Evolutionary conservation across 2,329 filamentous ascomycete species (phyloP).

Genomic region (Ilyonectria robusta): DNA sequence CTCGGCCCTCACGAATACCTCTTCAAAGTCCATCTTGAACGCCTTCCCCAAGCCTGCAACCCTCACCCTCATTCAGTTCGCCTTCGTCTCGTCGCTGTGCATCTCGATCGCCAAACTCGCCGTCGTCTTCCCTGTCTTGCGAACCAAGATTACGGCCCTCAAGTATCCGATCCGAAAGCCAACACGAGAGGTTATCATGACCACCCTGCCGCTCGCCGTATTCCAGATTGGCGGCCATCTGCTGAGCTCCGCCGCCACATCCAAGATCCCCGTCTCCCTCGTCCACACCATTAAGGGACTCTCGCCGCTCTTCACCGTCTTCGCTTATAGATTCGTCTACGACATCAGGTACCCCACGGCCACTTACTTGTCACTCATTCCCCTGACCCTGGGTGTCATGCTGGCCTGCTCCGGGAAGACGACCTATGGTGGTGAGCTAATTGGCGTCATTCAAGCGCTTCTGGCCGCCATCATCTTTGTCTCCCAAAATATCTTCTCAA

Average conservation of each 20-base stretch:
- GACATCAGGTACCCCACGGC: constrained; percentile 88
- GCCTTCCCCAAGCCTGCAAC: constrained; percentile 92
- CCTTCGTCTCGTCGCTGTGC: constrained; percentile 91
- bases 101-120: constrained; percentile 84
- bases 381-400: constrained; percentile 94
- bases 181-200: constrained; percentile 84
- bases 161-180: constrained; percentile 88
- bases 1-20: constrained; percentile 96
- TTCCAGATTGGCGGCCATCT: constrained; percentile 97
- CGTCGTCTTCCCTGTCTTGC: constrained; percentile 78
- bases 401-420: constrained; percentile 91
- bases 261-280: constrained; percentile 94
- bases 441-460: constrained; percentile 91
- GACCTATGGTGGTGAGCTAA: constrained; percentile 84
- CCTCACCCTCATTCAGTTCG: constrained; percentile 93
- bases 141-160: constrained; percentile 81
- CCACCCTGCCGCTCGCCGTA: constrained; percentile 89
- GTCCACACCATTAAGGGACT: constrained; percentile 99
- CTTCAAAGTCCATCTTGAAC: constrained; percentile 96
- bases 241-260: constrained; percentile 92
- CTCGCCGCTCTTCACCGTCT: constrained; percentile 93
- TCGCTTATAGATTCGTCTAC: constrained; percentile 92
- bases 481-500: constrained; percentile 98
- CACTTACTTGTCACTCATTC: constrained; percentile 91
- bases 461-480: constrained; percentile 95